Evolutionary conservation across 257 asterid species (phyloP), one percentile per base, ranked within the genome.

Genomic region (Solanum medicagineum): DNA sequence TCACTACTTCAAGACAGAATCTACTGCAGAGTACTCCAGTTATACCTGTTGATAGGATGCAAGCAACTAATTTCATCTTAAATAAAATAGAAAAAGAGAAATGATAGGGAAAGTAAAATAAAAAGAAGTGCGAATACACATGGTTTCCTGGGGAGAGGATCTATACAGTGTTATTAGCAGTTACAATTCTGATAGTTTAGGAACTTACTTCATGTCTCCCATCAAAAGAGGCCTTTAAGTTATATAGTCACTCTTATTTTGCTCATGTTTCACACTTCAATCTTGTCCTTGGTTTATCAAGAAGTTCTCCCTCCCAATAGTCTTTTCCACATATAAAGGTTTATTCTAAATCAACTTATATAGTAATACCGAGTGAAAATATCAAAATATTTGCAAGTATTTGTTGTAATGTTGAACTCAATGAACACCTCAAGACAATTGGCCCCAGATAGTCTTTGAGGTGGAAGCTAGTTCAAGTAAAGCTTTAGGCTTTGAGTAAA

Each of bases 1-100:
- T 84, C 83, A 94, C 92, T 74, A 94, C 95, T 87, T 93, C 92
- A 29, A 83, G 87, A 89, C 98, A 96, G 86, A 91, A 96, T 91
- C 94, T 91, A 91, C 97, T 89, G 86, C 98, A 96, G 45, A 94
- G 94, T 60, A 96, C 89, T 83, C 99, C 98, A 4, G 98, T 96
- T 86, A 94, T 86, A 81, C 99, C 98, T 95, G 94, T 88, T 88
- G 29, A 24, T 49, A 69, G 47, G 86, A 86, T 68, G 84, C 29
- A 54, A 87, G 83, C 80, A 85, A 32, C 70, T 80, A 49, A 82
- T 66, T 53, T 83, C 9, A 22, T 68, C 70, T 71, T 65, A 22
- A 22, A 10, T 56, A 16, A 66, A 42, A 65, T 45, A 29, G 42
- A 77, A 45, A 49, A 8, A 16, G 65, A 29, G 65, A 53, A 53